Base-by-base conservation (phyloP, 78 protist genomes). In the Emiliania huxleyi region DNA sequence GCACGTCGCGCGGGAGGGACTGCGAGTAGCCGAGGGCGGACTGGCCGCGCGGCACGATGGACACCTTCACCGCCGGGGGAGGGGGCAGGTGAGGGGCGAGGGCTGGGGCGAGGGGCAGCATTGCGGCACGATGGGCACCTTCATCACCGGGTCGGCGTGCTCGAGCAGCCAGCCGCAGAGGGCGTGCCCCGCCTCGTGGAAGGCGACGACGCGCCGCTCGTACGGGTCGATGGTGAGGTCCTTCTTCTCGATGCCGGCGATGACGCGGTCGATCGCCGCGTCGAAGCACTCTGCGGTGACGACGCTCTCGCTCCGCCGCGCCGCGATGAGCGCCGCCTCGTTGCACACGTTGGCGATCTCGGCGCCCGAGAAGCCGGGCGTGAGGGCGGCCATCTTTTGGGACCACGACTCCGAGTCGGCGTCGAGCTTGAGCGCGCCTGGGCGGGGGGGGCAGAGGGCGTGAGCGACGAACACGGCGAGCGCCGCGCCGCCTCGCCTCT, bases 161-260 rank as follows among this genome's bases (percentile, higher is more conserved):
- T 98, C 98, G 52, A 98, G 95, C 95, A 96, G 98, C 99, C 99
- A 98, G 29, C 99, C 99, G 48, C 46, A 93, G 23, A 98, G 90
- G 71, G 99, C 99, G 92, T 99, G 99, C 38, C 99, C 99, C 11
- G 99, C 99, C 94, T 99, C 99, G 96, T 99, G 99, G 94, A 97
- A 97, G 15, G 99, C 99, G 19, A 99, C 97, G 23, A 91, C 91
- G 33, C 35, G 77, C 73, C 97, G 91, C 95, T 98, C 99, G n/a
- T 69, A 90, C 25, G 91, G 92, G 0, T 97, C 95, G 33, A 88
- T 79, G 26, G 96, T 95, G n/a, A 49, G 55, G n/a, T 83, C 42
- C 73, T 96, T 94, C 93, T 90, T 94, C 93, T 94, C 95, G 35
- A 91, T 44, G 48, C 95, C 95, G 45, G 87, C 90, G 69, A 91